Conservation (phyloP, 495 filamentous ascomycete genomes). For the Podospora fimiseda region DNA sequence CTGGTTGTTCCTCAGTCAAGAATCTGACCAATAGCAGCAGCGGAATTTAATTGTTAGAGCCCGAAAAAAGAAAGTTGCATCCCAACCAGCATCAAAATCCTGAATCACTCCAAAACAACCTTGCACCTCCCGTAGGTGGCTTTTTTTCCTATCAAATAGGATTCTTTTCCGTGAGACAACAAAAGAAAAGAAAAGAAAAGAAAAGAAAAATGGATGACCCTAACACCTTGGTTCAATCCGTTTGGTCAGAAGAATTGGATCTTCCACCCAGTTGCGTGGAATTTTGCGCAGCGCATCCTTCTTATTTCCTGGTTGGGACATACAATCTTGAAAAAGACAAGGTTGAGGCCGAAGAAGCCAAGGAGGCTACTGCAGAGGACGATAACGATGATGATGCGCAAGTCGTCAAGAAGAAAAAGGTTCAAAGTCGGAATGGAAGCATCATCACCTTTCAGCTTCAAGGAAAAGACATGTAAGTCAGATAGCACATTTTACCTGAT, state of each 20-base stretch:
- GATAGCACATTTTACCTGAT: background rate
- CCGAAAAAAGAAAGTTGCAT: conserved; percentile 15
- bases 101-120: background rate
- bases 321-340: conserved; percentile 63
- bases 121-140: background rate
- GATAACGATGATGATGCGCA: conserved; percentile 32
- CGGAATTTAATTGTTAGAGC: background rate
- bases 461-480: conserved; percentile 47
- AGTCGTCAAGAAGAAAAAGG: conserved; percentile 16
- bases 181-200: background rate
- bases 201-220: background rate
- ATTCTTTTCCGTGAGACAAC: background rate
- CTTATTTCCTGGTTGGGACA: conserved; percentile 76
- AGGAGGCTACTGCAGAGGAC: conserved; percentile 22
- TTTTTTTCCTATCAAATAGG: background rate
- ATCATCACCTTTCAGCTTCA: conserved; percentile 57
- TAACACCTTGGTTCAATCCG: conserved; percentile 22
- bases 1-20: background rate
- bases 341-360: conserved; percentile 12
- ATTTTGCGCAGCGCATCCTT: conserved; percentile 59
- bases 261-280: conserved; percentile 79
- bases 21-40: conserved; percentile 7
- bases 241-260: conserved; percentile 41
- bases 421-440: conserved; percentile 64
- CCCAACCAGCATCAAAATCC: background rate